These are phyloP conservation scores for Pseudocercospora fijiensis DNA, from an alignment of 2,329 filamentous ascomycete genomes.

Conservation along the genomic window DNA sequence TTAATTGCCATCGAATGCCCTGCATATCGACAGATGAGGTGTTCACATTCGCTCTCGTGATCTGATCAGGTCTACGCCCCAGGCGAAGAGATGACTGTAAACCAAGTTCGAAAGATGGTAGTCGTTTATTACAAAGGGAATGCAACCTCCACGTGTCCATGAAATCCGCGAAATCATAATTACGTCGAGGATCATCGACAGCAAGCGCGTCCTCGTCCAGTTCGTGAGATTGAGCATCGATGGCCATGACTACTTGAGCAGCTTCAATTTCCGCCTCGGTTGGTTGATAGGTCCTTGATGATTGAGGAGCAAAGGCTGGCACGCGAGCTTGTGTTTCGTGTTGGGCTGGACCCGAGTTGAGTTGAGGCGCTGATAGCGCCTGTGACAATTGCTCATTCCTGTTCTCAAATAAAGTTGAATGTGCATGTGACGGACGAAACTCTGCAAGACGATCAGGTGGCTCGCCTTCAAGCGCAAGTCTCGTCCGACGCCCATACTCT, in stretches of 20 bases:
- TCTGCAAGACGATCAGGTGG: conserved; percentile 18
- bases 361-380: background rate
- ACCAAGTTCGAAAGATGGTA: conserved; percentile 25
- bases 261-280: background rate
- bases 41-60: conserved; percentile 22
- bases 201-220: conserved; percentile 30
- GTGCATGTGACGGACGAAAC: conserved; percentile 6
- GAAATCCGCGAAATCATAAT: conserved; percentile 36
- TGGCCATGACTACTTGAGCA: background rate
- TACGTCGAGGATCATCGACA: conserved; percentile 32
- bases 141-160: conserved; percentile 35
- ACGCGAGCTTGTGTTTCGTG: background rate
- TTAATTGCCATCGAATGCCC: conserved; percentile 39
- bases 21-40: conserved; percentile 36
- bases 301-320: background rate
- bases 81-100: conserved; percentile 24
- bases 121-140: conserved; percentile 23
- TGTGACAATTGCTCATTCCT: background rate
- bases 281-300: background rate
- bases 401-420: background rate
- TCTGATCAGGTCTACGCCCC: conserved; percentile 17
- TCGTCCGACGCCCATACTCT: conserved; percentile 28
- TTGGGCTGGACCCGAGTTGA: background rate
- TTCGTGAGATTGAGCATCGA: conserved; percentile 9
- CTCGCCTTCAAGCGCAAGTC: conserved; percentile 27